Base-by-base conservation (phyloP, 1,284 basidiomycete genomes). In the Moesziomyces antarcticus region DNA sequence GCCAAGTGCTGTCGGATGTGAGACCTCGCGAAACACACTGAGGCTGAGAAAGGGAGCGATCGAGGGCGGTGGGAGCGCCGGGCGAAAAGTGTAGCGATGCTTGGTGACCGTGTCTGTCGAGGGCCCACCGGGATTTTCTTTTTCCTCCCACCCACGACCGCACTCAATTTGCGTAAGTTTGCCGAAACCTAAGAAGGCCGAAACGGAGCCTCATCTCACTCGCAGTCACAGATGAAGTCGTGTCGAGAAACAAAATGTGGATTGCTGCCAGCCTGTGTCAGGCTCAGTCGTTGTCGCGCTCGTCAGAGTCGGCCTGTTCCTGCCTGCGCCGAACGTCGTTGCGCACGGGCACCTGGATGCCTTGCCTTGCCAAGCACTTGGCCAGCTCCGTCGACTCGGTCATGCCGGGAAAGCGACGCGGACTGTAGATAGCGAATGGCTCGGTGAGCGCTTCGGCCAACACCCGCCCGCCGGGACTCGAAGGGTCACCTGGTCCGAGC, bases 341-440 rank as follows among this genome's bases (percentile, higher is more conserved):
- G 3, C 77, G 42, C 5, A 78, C 67, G 4, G 77, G 77, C 9
- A 78, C 67, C 30, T 76, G 69, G 3, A 78, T 68, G 3, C 75
- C 75, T 33, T 78, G 77, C 3, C 50, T n/a, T 2, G 77, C 77
- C 0, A 78, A 51, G 27, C 55, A 60, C 30, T 75, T 78, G 5
- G 75, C 77, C 7, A 78, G 47, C 33, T 70, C 70, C 18, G 77
- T 74, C 4, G 67, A 72, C 45, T 78, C 74, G 8, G 62, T 72
- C 67, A 77, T 74, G 20, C 75, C 75, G 1, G 75, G 75, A 18
- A 71, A 77, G 10, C 54, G 54, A 25, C 74, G 56, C 5, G 69
- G 65, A 30, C 65, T 64, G 56, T 67, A 75, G 25, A 78, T 61
- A 3, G 57, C 37, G 33, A 78, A 78, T 1, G 66, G 66, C 13